phyloP scores from a whole-genome alignment of 1,284 basidiomycete species.

The Peniophora sp. region DNA sequence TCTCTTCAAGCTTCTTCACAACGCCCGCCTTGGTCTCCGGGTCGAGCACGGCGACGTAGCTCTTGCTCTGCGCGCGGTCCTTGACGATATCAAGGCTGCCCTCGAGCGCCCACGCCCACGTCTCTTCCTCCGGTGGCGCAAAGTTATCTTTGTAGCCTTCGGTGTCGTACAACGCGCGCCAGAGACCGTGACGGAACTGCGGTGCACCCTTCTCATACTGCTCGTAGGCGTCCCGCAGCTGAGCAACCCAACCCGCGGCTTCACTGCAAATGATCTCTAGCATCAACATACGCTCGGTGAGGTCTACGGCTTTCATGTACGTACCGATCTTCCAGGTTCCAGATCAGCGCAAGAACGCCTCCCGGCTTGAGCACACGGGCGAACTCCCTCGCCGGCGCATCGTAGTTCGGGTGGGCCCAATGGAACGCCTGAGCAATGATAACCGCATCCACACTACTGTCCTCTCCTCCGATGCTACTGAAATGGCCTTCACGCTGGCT shows the following conservation, averaged over 20 bases:
- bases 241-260: conserved; percentile 57
- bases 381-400: conserved; percentile 58
- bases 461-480: conserved; percentile 44
- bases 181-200: conserved; percentile 65
- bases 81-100: conserved; percentile 43
- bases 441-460: conserved; percentile 66
- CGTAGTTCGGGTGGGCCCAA: conserved; percentile 66
- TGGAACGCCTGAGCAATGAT: conserved; percentile 79
- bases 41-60: conserved; percentile 57
- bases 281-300: background rate
- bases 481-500: conserved; percentile 56
- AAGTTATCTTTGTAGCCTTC: conserved; percentile 46
- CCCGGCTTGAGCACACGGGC: conserved; percentile 61
- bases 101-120: conserved; percentile 40
- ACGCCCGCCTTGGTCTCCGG: conserved; percentile 45
- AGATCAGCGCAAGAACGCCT: conserved; percentile 60
- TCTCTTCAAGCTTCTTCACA: conserved; percentile 35
- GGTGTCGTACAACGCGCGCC: conserved; percentile 57
- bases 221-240: conserved; percentile 60
- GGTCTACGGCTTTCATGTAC: conserved; percentile 7
- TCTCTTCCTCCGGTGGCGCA: conserved; percentile 42
- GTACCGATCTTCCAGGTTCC: conserved; percentile 75
- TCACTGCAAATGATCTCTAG: conserved; percentile 31
- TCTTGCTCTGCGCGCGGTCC: conserved; percentile 65
- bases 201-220: conserved; percentile 59